Percentiles rank a stretch among this genome's conserved stretches.
Conservation (phyloP, 1,284 basidiomycete genomes). For the Flammula alnicola region DNA sequence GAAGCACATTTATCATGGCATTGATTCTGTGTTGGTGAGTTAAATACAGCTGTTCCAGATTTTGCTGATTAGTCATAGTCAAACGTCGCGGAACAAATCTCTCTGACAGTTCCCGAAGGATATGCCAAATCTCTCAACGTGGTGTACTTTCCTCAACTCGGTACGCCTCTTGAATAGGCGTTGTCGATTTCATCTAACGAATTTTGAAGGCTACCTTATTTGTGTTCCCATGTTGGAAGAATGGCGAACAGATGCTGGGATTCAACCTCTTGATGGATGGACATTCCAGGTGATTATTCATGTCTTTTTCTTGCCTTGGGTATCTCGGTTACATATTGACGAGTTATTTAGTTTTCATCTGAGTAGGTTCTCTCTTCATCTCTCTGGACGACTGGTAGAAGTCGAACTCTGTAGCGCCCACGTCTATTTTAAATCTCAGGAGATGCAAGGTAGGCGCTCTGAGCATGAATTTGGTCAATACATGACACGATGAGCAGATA, state of each 20-base stretch:
- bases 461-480: neutral
- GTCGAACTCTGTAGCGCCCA: conserved; percentile 62
- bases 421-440: conserved; percentile 81
- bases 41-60: conserved; percentile 14
- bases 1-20: conserved; percentile 81
- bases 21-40: conserved; percentile 76
- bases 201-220: conserved; percentile 70
- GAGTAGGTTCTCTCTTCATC: conserved; percentile 51
- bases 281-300: conserved; percentile 65
- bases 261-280: conserved; percentile 74
- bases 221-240: conserved; percentile 79
- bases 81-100: conserved; percentile 55
- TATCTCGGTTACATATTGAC: conserved; percentile 1
- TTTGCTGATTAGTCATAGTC: conserved; percentile 40
- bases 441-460: conserved; percentile 69
- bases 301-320: neutral
- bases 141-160: conserved; percentile 94
- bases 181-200: conserved; percentile 4
- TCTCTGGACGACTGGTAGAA: too few relatives aligned
- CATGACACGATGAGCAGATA: conserved; percentile 47
- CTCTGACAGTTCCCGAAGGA: conserved; percentile 42
- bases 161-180: conserved; percentile 41
- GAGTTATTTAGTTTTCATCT: conserved; percentile 69
- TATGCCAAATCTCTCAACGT: conserved; percentile 77
- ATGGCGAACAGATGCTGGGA: conserved; percentile 61